Conservation (phyloP, 495 filamentous ascomycete species). For the Geoglossum glabrum region DNA sequence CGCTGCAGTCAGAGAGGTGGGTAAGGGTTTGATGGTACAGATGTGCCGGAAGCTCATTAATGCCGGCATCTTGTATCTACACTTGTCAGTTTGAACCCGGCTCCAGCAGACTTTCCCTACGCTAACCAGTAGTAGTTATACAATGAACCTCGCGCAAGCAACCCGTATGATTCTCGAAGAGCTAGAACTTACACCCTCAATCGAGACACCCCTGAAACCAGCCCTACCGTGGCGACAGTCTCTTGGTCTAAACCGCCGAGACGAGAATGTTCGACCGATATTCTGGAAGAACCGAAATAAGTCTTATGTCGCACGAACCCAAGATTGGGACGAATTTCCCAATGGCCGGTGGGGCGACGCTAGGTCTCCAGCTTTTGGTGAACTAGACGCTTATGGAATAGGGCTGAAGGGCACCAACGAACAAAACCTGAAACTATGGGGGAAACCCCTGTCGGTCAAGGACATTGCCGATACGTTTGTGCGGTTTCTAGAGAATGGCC, state of each 20-base stretch:
- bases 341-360: constrained; percentile 99
- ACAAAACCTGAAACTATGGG: constrained; percentile 90
- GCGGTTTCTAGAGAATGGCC: constrained; percentile 55
- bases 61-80: constrained; percentile 68
- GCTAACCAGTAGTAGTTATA: constrained; percentile 38
- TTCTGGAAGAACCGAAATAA: constrained; percentile 98
- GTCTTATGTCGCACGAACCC: constrained; percentile 83
- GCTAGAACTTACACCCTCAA: constrained; percentile 56
- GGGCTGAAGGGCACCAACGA: constrained; percentile 94
- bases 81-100: constrained; percentile 42
- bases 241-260: constrained; percentile 65
- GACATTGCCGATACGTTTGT: constrained; percentile 73
- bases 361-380: constrained; percentile 88
- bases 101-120: background rate
- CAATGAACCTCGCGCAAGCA: constrained; percentile 94
- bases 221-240: constrained; percentile 89
- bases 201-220: constrained; percentile 56
- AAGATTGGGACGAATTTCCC: constrained; percentile 98
- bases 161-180: constrained; percentile 88
- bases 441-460: constrained; percentile 53
- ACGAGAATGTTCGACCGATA: constrained; percentile 93
- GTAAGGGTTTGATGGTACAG: constrained; percentile 73
- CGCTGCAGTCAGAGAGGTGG: constrained; percentile 73
- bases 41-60: constrained; percentile 72
- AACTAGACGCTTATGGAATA: constrained; percentile 88